phyloP scores from a whole-genome alignment of 2,329 filamentous ascomycete genomes.

The Beauveria rudraprayagi region DNA sequence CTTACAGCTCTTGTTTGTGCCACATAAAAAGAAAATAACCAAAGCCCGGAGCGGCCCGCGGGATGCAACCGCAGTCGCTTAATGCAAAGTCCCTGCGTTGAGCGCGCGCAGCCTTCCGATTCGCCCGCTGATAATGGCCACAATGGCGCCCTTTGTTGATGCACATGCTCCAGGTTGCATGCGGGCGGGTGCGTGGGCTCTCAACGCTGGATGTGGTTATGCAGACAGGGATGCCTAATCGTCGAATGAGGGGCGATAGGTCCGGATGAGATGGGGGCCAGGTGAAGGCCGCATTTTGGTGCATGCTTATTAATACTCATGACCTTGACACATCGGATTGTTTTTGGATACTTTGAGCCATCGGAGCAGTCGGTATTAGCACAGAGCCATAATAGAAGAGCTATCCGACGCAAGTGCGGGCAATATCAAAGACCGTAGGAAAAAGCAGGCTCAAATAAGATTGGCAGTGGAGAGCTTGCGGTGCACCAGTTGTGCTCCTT shows the following conservation, averaged over 20 bases:
- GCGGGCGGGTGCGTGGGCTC: background rate
- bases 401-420: background rate
- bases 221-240: background rate
- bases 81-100: background rate
- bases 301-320: too few relatives aligned
- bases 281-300: background rate
- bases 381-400: background rate
- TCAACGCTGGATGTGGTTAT: background rate
- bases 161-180: background rate
- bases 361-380: too few relatives aligned
- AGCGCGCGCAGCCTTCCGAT: background rate
- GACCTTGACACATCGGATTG: too few relatives aligned
- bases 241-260: background rate
- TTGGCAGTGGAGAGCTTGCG: conserved; percentile 4
- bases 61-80: background rate
- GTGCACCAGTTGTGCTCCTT: background rate
- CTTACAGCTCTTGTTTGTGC: background rate
- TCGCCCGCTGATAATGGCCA: background rate
- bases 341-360: too few relatives aligned
- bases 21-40: background rate
- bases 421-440: background rate
- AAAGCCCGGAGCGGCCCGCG: background rate
- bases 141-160: background rate
- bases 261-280: background rate
- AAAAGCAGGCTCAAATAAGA: conserved; percentile 1